These are phyloP conservation scores for Peterozyma xylosa DNA, from an alignment of 805 yeast genomes.

Conservation along the genomic window DNA sequence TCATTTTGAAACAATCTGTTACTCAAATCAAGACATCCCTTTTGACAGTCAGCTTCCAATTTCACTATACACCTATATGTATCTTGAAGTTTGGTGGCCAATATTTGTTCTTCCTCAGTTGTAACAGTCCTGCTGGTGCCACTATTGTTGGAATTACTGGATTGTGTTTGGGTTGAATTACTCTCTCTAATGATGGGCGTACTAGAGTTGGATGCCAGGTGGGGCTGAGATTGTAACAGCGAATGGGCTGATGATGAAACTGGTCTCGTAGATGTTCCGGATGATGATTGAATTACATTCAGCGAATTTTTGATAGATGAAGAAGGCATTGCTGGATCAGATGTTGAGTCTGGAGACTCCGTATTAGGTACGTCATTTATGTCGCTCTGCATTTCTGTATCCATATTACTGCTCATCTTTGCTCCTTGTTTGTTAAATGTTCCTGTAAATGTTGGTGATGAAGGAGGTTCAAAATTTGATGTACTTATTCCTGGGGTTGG, in stretches of 20 bases:
- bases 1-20: constrained; percentile 37
- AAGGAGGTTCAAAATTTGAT: constrained; percentile 21
- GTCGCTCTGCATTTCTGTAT: constrained; percentile 6
- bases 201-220: too few relatives aligned
- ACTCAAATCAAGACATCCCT: constrained; percentile 56
- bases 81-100: constrained; percentile 66
- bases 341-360: constrained; percentile 7
- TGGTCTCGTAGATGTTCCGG: too few relatives aligned
- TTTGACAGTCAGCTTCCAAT: constrained; percentile 62
- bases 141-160: constrained; percentile 15
- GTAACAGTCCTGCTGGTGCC: constrained; percentile 14
- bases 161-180: constrained; percentile 4
- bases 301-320: not conserved
- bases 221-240: too few relatives aligned
- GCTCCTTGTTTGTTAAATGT: constrained; percentile 1
- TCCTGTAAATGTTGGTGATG: constrained; percentile 7
- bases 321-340: constrained; percentile 2
- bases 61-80: constrained; percentile 64
- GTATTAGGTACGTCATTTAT: constrained; percentile 8
- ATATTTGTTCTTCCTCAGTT: constrained; percentile 53
- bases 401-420: not conserved
- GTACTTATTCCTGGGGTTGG: constrained; percentile 22
- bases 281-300: not conserved
- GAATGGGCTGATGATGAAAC: too few relatives aligned
- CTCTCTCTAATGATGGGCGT: not conserved